Conservation (phyloP, 257 asterid genomes). For the Penstemon eatonii region DNA sequence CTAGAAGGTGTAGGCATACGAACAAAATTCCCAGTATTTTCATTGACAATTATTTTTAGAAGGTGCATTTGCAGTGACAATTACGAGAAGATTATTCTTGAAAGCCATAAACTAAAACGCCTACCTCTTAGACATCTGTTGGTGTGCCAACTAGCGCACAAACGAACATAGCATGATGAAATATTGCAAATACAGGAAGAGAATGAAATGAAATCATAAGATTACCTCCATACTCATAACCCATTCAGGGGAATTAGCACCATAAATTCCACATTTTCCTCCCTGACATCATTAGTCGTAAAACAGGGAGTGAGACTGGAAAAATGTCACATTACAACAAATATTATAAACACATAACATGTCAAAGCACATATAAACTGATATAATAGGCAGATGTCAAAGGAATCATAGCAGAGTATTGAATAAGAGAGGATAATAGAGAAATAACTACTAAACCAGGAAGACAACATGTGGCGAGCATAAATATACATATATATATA, state of each 20-base stretch:
- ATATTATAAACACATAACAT: background rate
- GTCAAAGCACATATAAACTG: constrained; percentile 4
- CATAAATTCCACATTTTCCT: constrained; percentile 93
- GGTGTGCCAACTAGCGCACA: background rate
- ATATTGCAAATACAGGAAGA: constrained; percentile 12
- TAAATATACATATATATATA: background rate
- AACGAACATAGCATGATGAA: constrained; percentile 9
- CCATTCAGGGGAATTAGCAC: constrained; percentile 91
- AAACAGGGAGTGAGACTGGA: constrained; percentile 14
- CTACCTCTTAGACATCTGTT: background rate
- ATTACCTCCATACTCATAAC: constrained; percentile 95
- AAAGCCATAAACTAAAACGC: background rate
- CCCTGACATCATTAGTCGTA: constrained; percentile 50
- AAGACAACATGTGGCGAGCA: constrained; percentile 7
- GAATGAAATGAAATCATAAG: constrained; percentile 11
- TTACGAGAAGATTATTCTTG: background rate
- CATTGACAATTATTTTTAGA: too few relatives aligned
- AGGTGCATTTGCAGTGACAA: background rate
- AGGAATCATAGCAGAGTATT: constrained; percentile 19
- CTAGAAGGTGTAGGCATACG: constrained; percentile 11
- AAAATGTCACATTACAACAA: constrained; percentile 8
- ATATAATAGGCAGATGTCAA: background rate
- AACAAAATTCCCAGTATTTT: background rate
- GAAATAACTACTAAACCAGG: constrained; percentile 17
- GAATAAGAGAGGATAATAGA: constrained; percentile 15